Base-by-base conservation (phyloP, 345 rosid species). In the Crucihimalaya himalaica region DNA sequence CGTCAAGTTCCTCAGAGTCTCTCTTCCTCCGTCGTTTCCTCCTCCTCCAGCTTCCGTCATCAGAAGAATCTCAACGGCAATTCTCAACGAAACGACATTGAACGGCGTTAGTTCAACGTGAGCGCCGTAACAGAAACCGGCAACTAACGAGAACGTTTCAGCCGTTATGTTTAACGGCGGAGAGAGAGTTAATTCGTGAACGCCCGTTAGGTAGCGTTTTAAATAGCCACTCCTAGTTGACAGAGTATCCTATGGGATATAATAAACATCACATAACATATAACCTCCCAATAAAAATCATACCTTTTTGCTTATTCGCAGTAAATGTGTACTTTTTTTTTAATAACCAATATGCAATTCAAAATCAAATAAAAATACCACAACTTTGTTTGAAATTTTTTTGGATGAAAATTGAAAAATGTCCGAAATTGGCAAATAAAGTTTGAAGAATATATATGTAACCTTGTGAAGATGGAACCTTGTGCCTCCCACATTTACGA, bases 401-500 rank as follows among this genome's bases (percentile, higher is more conserved):
- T n/a, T 40, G 13, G 6, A 45, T n/a, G 50, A n/a, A n/a, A 45
- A 45, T 1, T 5, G 3, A 14, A 39, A 40, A 21, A 58, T 50
- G 68, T 66, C 23, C 11, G 13, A 60, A 58, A 42, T 16, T 56
- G 4, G 61, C 28, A 47, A 65, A 58, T 3, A 40, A 63, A 63
- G 21, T 20, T 28, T 19, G 42, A 29, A 60, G 62, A 46, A 60
- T 43, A 9, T 25, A 60, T 43, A 9, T 25, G 72, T 25, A 70
- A 91, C 97, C 98, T 86, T 91, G 57, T 89, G 97, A 20, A 93
- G 85, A 78, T 64, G 86, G 73, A 93, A 93, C 57, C 85, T 74
- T 0, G 83, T 88, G 81, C 85, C 88, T 43, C 80, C 81, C 21
- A 93, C 96, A 77, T 83, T 76, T 51, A 93, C 84, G 66, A 76